A percentile compares a stretch with the other conserved stretches of the same genome.
phyloP scores from a whole-genome alignment of 768 basidiomycete species.

The Lactarius tabidus region DNA sequence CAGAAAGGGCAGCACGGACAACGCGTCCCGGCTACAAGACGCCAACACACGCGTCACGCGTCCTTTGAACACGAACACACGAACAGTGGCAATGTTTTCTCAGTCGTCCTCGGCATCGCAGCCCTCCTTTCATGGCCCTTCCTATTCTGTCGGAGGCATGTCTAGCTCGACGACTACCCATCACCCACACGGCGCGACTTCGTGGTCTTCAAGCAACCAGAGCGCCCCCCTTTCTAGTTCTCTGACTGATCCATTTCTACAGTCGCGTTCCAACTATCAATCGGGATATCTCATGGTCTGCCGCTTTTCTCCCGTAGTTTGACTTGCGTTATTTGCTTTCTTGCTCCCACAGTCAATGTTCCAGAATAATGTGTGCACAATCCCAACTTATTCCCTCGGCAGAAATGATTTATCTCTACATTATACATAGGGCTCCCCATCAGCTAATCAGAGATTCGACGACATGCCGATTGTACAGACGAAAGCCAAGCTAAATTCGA shows the following conservation, averaged over 20 bases:
- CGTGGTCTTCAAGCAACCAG: conserved; percentile 51
- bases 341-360: conserved; percentile 47
- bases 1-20: no score
- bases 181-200: conserved; percentile 46
- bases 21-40: no score
- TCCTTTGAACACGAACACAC: no score
- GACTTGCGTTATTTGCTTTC: not conserved
- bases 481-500: conserved; percentile 76
- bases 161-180: conserved; percentile 42
- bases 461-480: conserved; percentile 73
- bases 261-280: conserved; percentile 74
- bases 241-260: conserved; percentile 63
- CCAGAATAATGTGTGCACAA: conserved; percentile 53
- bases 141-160: conserved; percentile 60
- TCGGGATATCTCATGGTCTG: conserved; percentile 77
- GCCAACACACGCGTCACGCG: not conserved
- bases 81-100: conserved; percentile 11
- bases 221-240: conserved; percentile 43
- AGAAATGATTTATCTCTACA: not conserved
- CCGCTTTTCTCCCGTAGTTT: not conserved
- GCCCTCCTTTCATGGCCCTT: conserved; percentile 14
- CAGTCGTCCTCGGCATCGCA: conserved; percentile 8
- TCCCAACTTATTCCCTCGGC: not conserved
- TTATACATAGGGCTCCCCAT: conserved; percentile 37
- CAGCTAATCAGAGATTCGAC: conserved; percentile 59